Evolutionary conservation across 805 yeast species (phyloP).

Genomic region (Pichia nanzhaoensis): DNA sequence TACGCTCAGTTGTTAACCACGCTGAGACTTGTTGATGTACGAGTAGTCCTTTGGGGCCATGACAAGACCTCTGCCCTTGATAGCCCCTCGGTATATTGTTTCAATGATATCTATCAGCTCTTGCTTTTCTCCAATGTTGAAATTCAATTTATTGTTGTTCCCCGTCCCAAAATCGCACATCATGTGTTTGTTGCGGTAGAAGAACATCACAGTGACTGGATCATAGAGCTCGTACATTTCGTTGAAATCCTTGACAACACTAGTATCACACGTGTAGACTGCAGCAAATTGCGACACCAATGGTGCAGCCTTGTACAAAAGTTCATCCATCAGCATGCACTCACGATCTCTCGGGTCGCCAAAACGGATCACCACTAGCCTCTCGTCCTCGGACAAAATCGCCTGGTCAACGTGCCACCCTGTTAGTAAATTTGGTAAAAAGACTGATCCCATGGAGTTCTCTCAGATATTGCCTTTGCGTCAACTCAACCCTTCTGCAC

Average conservation of each 20-base stretch:
- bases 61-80: conserved; percentile 88
- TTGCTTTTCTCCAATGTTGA: conserved; percentile 69
- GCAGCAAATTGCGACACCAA: conserved; percentile 83
- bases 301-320: conserved; percentile 71
- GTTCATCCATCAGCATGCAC: conserved; percentile 88
- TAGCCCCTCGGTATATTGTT: conserved; percentile 83
- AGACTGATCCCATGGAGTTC: conserved; percentile 66
- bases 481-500: too few relatives aligned
- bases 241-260: conserved; percentile 85
- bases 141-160: conserved; percentile 89
- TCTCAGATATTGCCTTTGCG: neutral
- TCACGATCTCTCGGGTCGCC: conserved; percentile 73
- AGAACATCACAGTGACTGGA: conserved; percentile 90
- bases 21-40: conserved; percentile 2
- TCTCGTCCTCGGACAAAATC: conserved; percentile 80
- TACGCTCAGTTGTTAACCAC: neutral
- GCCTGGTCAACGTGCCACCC: conserved; percentile 99
- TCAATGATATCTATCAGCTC: conserved; percentile 89
- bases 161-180: conserved; percentile 99
- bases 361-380: conserved; percentile 82
- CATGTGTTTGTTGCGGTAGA: conserved; percentile 90
- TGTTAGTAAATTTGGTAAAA: conserved; percentile 70
- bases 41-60: conserved; percentile 68
- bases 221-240: conserved; percentile 86
- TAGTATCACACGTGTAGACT: conserved; percentile 82